Conservation (phyloP, 352 stramenopile genomes). For the Phytophthora cryptogea region DNA sequence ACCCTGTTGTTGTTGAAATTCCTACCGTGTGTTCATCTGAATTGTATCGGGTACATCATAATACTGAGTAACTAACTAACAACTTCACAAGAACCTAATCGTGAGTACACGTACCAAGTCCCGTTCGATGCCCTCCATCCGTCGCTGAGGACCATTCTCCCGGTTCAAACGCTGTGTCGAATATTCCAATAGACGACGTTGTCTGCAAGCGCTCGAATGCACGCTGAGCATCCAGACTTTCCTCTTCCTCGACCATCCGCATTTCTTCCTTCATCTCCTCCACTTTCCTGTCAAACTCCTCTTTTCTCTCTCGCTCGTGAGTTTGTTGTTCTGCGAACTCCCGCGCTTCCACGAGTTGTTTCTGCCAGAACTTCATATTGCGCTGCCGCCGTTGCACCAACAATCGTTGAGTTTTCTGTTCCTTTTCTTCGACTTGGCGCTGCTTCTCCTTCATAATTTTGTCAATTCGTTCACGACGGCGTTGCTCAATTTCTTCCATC, state of each 20-base stretch:
- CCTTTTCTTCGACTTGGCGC: conserved; percentile 12
- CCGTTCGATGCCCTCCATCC: conserved; percentile 43
- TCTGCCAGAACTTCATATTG: conserved; percentile 76
- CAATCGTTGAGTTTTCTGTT: conserved; percentile 9
- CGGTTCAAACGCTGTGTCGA: conserved; percentile 46
- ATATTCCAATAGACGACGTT: conserved; percentile 57
- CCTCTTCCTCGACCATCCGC: conserved; percentile 28
- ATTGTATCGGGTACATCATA: conserved; percentile 10
- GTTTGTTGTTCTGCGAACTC: conserved; percentile 53
- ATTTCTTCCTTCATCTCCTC: conserved; percentile 47
- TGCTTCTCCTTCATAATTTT: conserved; percentile 47
- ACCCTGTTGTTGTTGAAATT: conserved; percentile 46
- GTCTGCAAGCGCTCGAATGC: conserved; percentile 35
- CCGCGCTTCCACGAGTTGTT: conserved; percentile 56
- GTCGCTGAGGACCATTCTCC: conserved; percentile 66
- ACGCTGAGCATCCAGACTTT: conserved; percentile 28
- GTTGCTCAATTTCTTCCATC: conserved; percentile 51
- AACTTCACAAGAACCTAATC: neutral
- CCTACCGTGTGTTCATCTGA: conserved; percentile 58
- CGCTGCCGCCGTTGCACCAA: conserved; percentile 45
- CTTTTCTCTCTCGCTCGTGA: conserved; percentile 24
- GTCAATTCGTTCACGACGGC: conserved; percentile 39
- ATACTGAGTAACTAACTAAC: conserved; percentile 1
- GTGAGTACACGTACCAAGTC: conserved; percentile 48
- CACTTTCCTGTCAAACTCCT: conserved; percentile 35